Evolutionary conservation across 331 rosid species (phyloP), one percentile per base, ranked within the genome.

Genomic region (Spiraea crenata): DNA sequence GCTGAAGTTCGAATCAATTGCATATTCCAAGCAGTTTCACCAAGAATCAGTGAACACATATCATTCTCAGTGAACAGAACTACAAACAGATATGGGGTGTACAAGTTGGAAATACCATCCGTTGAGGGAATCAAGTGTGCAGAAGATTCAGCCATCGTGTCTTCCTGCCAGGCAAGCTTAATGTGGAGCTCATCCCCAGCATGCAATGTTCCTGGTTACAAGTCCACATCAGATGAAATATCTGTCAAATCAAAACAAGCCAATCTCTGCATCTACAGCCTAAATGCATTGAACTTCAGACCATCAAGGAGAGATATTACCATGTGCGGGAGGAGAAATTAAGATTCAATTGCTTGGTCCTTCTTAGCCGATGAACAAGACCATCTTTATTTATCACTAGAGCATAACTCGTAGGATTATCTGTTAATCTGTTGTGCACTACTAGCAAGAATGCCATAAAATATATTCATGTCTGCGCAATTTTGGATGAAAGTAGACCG

Each of bases 91-190:
- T 62, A 70, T 74, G 98, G 95, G 37, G 51, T 93, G 50, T 93
- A 90, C 87, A 90, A 51, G 81, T 56, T 90, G 83, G 96, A 85
- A 75, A 89, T 93, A 58, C 98, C 98, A 61, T 85, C 97, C 6
- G 84, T 93, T 50, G 98, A 93, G 60, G 98, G 98, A 57, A 88
- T 93, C 66, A 89, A 82, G 77, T 93, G 98, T 59, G 97, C 97
- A 41, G 95, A 90, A 73, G 96, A 87, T 46, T 83, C 98, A 9
- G 86, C 85, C 17, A 76, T 93, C 13, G 85, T 78, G 41, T 90
- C 96, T 39, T 84, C 93, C 2, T 93, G 97, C 74, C 74, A 81
- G 51, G 97, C 98, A 70, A 90, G 82, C 65, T 71, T 93, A 68
- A 80, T 90, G 34, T 62, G 85, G 69, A 93, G 92, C 62, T 73